Base-by-base conservation (phyloP, 2,329 filamentous ascomycete species). In the Saccharata proteae region DNA sequence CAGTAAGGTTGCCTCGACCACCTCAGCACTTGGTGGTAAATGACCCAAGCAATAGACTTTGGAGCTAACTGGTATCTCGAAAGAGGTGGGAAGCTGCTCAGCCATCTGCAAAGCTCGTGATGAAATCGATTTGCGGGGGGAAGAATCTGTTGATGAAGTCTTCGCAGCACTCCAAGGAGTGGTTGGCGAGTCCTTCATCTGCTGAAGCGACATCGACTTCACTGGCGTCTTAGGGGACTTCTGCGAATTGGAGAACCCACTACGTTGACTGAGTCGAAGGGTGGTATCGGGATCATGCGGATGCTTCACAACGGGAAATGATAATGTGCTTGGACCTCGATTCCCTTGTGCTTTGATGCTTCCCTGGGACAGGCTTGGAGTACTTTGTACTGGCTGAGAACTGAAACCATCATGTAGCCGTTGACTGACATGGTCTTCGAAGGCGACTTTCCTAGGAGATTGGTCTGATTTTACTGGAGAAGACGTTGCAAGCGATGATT, bases 231-330 rank as follows among this genome's bases (percentile, higher is more conserved):
- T 47, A 1, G 44, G 48, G 3, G 41, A 25, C 17, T 55, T 48
- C 34, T 55, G 51, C 3, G 50, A 51, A 15, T 65, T 65, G 22
- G 73, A 71, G 20, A 68, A 68, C 30, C 52, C 58, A 33, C 65
- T 71, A 2, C 29, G 23, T 50, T 88, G 81, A 45, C 78, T 84
- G 17, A 83, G 59, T 26, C 76, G 71, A 26, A 74, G 43, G 16
- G 66, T 61, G 0, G 77, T 80, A 36, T 64, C 65, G 4, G 71
- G 67, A 43, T 82, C 73, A 42, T 74, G 67, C 1, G 77, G 69
- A 42, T 88, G 74, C 54, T 93, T 92, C 14, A 88, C 80, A 9
- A 85, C 70, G 2, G 78, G 69, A 45, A 84, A 92, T 16, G 65
- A 67, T 16, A 84, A 59, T 14, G 61, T 65, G 3, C 39, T 64